Conservation (phyloP, 768 basidiomycete species). For the Pholiota conissans region DNA sequence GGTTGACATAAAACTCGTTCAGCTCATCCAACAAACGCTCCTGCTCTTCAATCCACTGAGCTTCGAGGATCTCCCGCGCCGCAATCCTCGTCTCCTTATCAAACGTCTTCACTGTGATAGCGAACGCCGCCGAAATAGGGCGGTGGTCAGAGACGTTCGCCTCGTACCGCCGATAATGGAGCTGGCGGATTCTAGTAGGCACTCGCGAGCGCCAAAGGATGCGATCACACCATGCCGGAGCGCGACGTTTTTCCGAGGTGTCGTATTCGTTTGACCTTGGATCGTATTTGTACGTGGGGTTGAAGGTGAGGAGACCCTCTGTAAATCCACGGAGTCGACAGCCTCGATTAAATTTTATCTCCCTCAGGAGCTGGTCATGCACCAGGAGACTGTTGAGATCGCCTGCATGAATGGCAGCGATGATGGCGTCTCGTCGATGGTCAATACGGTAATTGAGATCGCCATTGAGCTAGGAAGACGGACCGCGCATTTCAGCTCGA, state of each 20-base stretch:
- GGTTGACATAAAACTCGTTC: slow-evolving; percentile 40
- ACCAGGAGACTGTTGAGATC: slow-evolving; percentile 62
- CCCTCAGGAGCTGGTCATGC: slow-evolving; percentile 89
- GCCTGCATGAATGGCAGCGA: slow-evolving; percentile 65
- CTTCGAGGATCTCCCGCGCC: slow-evolving; percentile 57
- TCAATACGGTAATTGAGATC: slow-evolving; percentile 99
- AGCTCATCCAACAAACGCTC: slow-evolving; percentile 37
- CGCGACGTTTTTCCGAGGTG: slow-evolving; percentile 81
- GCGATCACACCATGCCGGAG: slow-evolving; percentile 97
- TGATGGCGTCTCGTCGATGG: slow-evolving; percentile 81
- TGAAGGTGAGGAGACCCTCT: slow-evolving; percentile 82
- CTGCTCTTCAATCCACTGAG: slow-evolving; percentile 53
- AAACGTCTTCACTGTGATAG: slow-evolving; percentile 72
- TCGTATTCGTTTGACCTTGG: slow-evolving; percentile 78
- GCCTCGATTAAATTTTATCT: slow-evolving; percentile 83
- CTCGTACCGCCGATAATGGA: slow-evolving; percentile 84
- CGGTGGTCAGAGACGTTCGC: slow-evolving; percentile 88
- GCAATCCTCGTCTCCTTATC: slow-evolving; percentile 53
- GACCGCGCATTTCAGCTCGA: too few species aligned
- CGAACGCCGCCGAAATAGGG: slow-evolving; percentile 81
- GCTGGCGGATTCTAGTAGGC: slow-evolving; percentile 54
- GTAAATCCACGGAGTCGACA: slow-evolving; percentile 84
- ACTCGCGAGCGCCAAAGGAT: slow-evolving; percentile 74
- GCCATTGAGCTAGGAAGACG: slow-evolving; percentile 72
- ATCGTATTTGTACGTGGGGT: slow-evolving; percentile 96